A percentile compares a stretch with the other conserved stretches of the same genome.
phyloP scores from a whole-genome alignment of 495 filamentous ascomycete species.

The Platismatia glauca region DNA sequence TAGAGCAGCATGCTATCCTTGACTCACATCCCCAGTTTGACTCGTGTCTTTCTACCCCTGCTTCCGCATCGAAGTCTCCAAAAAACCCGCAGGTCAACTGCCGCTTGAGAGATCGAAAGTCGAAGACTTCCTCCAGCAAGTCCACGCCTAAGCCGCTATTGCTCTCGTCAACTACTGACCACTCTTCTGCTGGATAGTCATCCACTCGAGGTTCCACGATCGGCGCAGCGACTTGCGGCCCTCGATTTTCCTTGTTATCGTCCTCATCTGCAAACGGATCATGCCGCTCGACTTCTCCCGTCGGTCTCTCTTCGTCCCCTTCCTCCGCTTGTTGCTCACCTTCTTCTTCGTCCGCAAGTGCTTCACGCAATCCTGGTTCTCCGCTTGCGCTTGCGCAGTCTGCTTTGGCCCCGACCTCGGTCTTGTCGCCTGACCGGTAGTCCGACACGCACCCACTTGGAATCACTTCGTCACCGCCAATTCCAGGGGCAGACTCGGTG shows the following conservation, averaged over 20 bases:
- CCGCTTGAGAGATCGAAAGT: neutral
- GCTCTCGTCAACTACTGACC: neutral
- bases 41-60: neutral
- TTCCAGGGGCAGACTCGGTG: neutral
- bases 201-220: neutral
- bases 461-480: neutral
- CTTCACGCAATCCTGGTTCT: too few relatives aligned
- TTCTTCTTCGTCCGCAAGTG: neutral
- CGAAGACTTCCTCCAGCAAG: neutral
- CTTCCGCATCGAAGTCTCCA: neutral
- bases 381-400: neutral
- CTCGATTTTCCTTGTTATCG: conserved; percentile 6
- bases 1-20: neutral
- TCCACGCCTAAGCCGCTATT: neutral
- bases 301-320: neutral
- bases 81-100: neutral
- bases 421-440: neutral
- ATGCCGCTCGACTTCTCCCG: neutral
- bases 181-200: neutral
- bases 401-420: neutral
- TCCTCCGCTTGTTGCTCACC: neutral
- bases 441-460: neutral
- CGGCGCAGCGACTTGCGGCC: neutral
- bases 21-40: neutral
- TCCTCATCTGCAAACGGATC: neutral